Evolutionary conservation across 352 stramenopile genomes (phyloP).

Genomic region (Phytophthora palmivora): DNA sequence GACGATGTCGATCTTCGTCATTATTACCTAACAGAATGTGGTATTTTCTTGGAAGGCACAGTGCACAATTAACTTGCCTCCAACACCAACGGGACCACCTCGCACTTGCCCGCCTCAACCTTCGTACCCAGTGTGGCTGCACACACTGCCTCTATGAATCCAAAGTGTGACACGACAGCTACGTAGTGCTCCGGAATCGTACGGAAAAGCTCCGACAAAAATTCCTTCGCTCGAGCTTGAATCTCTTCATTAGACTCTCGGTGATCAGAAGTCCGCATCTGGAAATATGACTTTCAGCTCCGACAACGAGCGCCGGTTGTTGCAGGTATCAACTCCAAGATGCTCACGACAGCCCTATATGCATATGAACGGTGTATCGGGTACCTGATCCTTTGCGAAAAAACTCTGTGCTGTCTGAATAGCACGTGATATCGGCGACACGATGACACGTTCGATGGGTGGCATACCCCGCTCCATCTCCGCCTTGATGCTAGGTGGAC

Average conservation of each 20-base stretch:
- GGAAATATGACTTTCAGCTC: slow-evolving; percentile 62
- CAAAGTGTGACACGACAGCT: slow-evolving; percentile 67
- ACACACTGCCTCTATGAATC: slow-evolving; percentile 71
- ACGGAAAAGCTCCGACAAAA: slow-evolving; percentile 61
- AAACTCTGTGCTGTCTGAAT: slow-evolving; percentile 76
- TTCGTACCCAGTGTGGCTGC: slow-evolving; percentile 41
- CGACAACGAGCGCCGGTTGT: slow-evolving; percentile 59
- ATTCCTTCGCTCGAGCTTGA: slow-evolving; percentile 48
- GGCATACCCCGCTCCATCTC: slow-evolving; percentile 71
- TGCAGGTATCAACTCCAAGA: slow-evolving; percentile 69
- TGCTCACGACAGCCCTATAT: slow-evolving; percentile 71
- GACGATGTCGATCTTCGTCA: no score
- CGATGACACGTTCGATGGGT: slow-evolving; percentile 32
- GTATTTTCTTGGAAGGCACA: no score
- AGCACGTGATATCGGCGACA: slow-evolving; percentile 69
- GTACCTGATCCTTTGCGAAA: slow-evolving; percentile 45
- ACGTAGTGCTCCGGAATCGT: slow-evolving; percentile 62
- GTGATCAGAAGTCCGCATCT: slow-evolving; percentile 48
- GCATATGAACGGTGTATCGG: slow-evolving; percentile 49
- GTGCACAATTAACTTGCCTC: slow-evolving; percentile 26
- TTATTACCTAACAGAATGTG: no score
- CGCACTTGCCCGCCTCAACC: slow-evolving; percentile 51
- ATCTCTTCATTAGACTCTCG: slow-evolving; percentile 70
- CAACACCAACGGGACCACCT: slow-evolving; percentile 54
- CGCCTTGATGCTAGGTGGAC: slow-evolving; percentile 34